Evolutionary conservation across 106 monocot species (phyloP), one percentile per base, ranked within the genome.

Genomic region (Apostasia shenzhenica): DNA sequence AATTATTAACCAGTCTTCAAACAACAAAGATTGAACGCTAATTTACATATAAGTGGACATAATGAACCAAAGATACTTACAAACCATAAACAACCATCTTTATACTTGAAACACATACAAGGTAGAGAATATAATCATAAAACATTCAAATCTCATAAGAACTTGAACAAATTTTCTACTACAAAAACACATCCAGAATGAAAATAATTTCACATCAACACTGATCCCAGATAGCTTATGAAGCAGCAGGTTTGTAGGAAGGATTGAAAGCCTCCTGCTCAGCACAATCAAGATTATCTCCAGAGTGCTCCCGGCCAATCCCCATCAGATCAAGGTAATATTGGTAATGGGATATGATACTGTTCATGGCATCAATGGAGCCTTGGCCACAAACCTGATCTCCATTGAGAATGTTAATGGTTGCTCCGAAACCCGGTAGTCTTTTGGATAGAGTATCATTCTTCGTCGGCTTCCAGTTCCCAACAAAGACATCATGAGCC

Each of bases 271-370:
- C 65, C 67, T 55, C 78, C 72, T 95, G 95, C 26, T 87, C 84
- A 6, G 86, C 86, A 67, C 92, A 97, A 65, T 97, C 89, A 59
- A 97, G 62, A 61, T 97, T 97, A 42, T 89, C 92, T 7, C 86
- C 92, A 14, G 97, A 92, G 0, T 8, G 2, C 54, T 89, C 76
- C 4, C 92, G 80, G 42, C 97, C 89, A 61, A 97, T 66, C 41
- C 97, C 92, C 92, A 97, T 86, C 61, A 97, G 72, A 67, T 92
- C 92, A 6, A 95, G 95, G 74, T 92, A 92, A 62, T 95, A 84
- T 70, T 87, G 92, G 71, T 92, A 95, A 74, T 92, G 92, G 26
- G 95, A 95, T 45, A 95, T 81, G 42, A 84, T 73, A 81, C 66
- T 79, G 84, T 97, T 95, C 95, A 95, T 95, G 49, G 59, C 45